phyloP scores from a whole-genome alignment of 2,329 filamentous ascomycete species.

The Intubia oerlemansii region DNA sequence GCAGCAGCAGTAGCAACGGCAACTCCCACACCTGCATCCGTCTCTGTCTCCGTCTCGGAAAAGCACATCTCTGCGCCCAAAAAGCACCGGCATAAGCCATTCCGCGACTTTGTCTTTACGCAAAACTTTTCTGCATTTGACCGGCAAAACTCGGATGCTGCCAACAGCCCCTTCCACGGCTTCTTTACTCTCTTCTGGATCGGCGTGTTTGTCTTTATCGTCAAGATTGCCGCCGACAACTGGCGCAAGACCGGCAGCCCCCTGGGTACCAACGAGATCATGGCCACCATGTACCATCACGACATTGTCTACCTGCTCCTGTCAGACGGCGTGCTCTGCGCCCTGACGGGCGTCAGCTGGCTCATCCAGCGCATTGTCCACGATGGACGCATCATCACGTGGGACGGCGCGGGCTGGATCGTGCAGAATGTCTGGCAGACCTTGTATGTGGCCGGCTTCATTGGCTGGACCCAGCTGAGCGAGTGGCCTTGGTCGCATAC shows the following conservation, averaged over 20 bases:
- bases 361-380: conserved; percentile 39
- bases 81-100: conserved; percentile 12
- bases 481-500: conserved; percentile 74
- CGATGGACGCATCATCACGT: conserved; percentile 33
- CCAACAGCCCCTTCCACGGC: conserved; percentile 52
- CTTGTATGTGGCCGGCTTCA: conserved; percentile 35
- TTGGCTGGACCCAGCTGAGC: conserved; percentile 45
- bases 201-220: conserved; percentile 40
- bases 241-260: conserved; percentile 46
- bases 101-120: conserved; percentile 44
- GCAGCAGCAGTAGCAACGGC: too few species aligned
- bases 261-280: conserved; percentile 50
- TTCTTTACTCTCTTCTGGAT: conserved; percentile 71
- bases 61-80: not conserved
- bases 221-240: conserved; percentile 46
- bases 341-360: conserved; percentile 41
- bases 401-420: conserved; percentile 50
- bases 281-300: conserved; percentile 40
- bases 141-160: conserved; percentile 40
- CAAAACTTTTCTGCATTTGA: conserved; percentile 56
- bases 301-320: conserved; percentile 32
- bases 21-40: not conserved
- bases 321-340: conserved; percentile 51
- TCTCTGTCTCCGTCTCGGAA: not conserved
- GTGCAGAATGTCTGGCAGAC: conserved; percentile 56